phyloP scores from a whole-genome alignment of 1,284 basidiomycete genomes.

The Boletellus deceptivus region DNA sequence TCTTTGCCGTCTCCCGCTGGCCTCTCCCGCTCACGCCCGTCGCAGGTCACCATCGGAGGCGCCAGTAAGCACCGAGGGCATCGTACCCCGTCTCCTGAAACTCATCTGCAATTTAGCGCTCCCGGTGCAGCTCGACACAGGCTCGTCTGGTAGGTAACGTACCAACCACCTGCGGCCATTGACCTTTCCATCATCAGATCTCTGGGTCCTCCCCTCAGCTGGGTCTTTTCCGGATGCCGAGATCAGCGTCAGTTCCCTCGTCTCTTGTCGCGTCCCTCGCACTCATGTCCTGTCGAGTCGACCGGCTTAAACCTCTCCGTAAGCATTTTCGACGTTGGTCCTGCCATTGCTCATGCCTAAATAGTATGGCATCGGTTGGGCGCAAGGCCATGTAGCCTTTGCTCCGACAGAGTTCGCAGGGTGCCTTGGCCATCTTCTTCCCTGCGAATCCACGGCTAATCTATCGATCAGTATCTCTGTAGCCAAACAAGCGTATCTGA shows the following conservation, averaged over 20 bases:
- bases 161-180: neutral
- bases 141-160: slow-evolving; percentile 71
- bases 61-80: slow-evolving; percentile 41
- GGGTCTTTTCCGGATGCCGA: slow-evolving; percentile 52
- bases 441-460: slow-evolving; percentile 8
- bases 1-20: slow-evolving; percentile 2
- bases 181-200: slow-evolving; percentile 42
- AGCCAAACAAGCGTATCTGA: slow-evolving; percentile 65
- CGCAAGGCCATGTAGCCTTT: slow-evolving; percentile 59
- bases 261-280: neutral
- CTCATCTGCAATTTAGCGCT: slow-evolving; percentile 44
- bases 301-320: slow-evolving; percentile 60
- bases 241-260: slow-evolving; percentile 46
- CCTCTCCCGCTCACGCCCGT: slow-evolving; percentile 4
- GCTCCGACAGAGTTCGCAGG: slow-evolving; percentile 65
- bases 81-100: neutral
- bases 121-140: slow-evolving; percentile 74
- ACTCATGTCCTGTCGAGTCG: slow-evolving; percentile 34
- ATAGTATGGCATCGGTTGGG: slow-evolving; percentile 80
- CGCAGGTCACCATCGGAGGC: slow-evolving; percentile 63
- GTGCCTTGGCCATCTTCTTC: slow-evolving; percentile 38
- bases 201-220: slow-evolving; percentile 63
- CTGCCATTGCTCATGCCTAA: slow-evolving; percentile 5
- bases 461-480: slow-evolving; percentile 52
- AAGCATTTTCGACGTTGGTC: slow-evolving; percentile 20